These are phyloP conservation scores for Paecilomyces variotii DNA, from an alignment of 2,329 filamentous ascomycete genomes.

Conservation along the genomic window DNA sequence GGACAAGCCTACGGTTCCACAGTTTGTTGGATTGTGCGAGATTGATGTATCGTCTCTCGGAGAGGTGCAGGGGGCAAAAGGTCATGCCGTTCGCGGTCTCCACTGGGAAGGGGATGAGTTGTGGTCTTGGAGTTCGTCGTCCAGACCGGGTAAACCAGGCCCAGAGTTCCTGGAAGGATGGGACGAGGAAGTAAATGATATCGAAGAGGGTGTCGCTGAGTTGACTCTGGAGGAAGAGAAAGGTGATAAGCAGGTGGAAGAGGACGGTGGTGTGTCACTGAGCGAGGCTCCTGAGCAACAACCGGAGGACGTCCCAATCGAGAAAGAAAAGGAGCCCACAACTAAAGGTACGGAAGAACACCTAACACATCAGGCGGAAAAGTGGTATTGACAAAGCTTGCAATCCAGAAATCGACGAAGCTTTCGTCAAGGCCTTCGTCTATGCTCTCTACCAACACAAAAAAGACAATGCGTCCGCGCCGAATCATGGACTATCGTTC, in stretches of 20 bases:
- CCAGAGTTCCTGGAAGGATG: constrained; percentile 50
- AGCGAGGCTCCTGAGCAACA: constrained; percentile 14
- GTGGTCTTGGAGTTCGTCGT: constrained; percentile 55
- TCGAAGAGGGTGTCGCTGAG: constrained; percentile 28
- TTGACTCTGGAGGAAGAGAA: constrained; percentile 37
- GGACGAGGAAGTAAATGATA: constrained; percentile 25
- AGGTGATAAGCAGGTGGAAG: constrained; percentile 31
- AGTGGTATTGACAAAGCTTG: constrained; percentile 8
- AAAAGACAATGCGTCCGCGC: constrained; percentile 43
- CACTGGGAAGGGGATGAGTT: constrained; percentile 64
- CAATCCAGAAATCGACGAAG: constrained; percentile 56
- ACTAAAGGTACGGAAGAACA: constrained; percentile 44
- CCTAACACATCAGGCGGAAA: neutral
- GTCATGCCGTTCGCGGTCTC: constrained; percentile 56
- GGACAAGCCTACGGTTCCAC: constrained; percentile 52
- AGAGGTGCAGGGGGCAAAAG: constrained; percentile 53
- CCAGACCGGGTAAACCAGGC: constrained; percentile 44
- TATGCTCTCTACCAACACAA: constrained; percentile 56
- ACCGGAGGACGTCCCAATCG: constrained; percentile 13
- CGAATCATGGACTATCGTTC: constrained; percentile 50
- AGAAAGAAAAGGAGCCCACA: constrained; percentile 45
- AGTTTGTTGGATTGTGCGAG: constrained; percentile 57
- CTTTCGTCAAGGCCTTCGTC: constrained; percentile 57
- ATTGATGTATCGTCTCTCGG: constrained; percentile 51
- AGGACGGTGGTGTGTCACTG: constrained; percentile 41